A percentile compares a stretch with the other conserved stretches of the same genome.
phyloP scores from a whole-genome alignment of 202 grass and related monocot species.

The Musa balbisiana region DNA sequence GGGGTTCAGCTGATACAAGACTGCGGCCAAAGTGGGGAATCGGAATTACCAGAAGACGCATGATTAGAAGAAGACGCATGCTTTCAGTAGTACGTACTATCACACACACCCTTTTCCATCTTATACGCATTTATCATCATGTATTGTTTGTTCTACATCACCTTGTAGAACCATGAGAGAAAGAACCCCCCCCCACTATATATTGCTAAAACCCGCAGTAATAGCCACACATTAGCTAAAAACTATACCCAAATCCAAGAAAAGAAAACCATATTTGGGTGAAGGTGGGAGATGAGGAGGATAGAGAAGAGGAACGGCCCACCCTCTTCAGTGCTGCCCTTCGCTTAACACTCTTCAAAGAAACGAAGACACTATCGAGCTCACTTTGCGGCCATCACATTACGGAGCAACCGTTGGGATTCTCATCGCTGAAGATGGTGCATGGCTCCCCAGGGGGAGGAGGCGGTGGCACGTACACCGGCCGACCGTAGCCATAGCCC shows the following conservation, averaged over 20 bases:
- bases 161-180: too few species aligned
- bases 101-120: background rate
- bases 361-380: background rate
- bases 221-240: background rate
- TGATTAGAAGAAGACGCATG: too few species aligned
- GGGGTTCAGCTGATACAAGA: too few species aligned
- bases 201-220: background rate
- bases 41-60: too few species aligned
- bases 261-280: background rate
- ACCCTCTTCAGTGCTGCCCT: background rate
- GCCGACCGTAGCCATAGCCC: conserved; percentile 52
- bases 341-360: background rate
- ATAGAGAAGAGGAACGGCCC: background rate
- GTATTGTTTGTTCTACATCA: background rate
- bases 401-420: conserved; percentile 66
- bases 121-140: background rate
- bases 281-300: background rate
- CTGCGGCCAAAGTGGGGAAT: too few species aligned
- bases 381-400: conserved; percentile 51
- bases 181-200: background rate
- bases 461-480: conserved; percentile 21
- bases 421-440: conserved; percentile 69
- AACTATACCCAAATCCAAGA: background rate
- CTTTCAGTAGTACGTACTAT: too few species aligned
- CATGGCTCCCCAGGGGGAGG: conserved; percentile 36